Base-by-base conservation (phyloP, 1,284 basidiomycete genomes). In the Ganoderma multipileum region DNA sequence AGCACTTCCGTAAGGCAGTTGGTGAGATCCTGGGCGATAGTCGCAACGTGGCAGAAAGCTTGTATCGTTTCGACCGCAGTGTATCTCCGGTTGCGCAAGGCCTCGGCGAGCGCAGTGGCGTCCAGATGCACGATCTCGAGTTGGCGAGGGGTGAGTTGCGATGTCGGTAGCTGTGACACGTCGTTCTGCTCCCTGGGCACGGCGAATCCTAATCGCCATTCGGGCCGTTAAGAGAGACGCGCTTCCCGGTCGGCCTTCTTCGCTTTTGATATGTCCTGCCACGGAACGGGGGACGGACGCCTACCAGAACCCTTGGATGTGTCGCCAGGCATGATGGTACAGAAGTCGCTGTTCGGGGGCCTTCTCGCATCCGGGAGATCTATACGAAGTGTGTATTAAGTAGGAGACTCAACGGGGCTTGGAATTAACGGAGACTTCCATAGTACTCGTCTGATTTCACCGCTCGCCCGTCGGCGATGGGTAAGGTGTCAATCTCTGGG, bases 1-100 rank as follows among this genome's bases (percentile, higher is more conserved):
- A 87, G 85, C 58, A 87, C 82, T 69, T 89, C 88, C 12, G 88
- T 87, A 20, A 91, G 77, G 75, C 88, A 89, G 74, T 89, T 89
- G 16, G 82, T 84, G 68, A 81, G 74, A 65, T 75, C 76, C 69
- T 82, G 81, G 28, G 81, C 80, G 58, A 81, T 74, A 33, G 75
- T 75, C 47, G 81, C 81, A 65, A 76, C 80, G 65, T 81, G 80
- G 66, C 78, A 80, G 72, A 77, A 80, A 5, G 81, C 79, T 60
- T 73, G 69, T 39, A 76, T 66, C 60, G 81, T 79, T 71, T 82
- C 80, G 26, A 79, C 72, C 33, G 80, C 78, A 36, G 77, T 79
- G 65, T 79, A 81, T 11, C 74, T 76, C 66, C 80, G 74, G 38
- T 69, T 68, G 38, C 75, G 76, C 47, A 81, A 57, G 54, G 71